Evolutionary conservation across 2,329 filamentous ascomycete genomes (phyloP).

Genomic region (Apiospora saccharicola): DNA sequence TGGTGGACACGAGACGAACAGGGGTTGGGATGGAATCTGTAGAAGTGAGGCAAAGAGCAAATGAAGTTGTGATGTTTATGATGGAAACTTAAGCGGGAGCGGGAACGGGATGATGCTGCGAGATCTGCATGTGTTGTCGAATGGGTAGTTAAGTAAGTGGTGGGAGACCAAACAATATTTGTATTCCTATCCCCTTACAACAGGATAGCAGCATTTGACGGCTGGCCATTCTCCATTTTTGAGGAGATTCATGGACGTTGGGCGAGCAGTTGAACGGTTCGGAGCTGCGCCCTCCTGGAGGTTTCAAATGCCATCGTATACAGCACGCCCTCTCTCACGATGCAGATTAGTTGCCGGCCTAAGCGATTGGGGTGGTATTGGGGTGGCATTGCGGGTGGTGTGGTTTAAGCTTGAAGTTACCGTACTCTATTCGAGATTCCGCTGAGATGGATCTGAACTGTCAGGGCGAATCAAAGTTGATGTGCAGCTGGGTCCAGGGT

Average conservation of each 20-base stretch:
- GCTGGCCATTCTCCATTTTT: background rate
- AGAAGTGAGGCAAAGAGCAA: background rate
- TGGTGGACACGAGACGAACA: background rate
- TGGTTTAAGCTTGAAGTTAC: slow-evolving; percentile 2
- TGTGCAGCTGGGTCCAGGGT: background rate
- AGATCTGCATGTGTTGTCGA: background rate
- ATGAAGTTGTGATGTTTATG: background rate
- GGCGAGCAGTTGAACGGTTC: background rate
- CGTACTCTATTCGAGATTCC: background rate
- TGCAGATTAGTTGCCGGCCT: background rate
- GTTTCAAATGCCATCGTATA: background rate
- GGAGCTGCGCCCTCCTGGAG: background rate
- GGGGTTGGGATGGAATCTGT: slow-evolving; percentile 1
- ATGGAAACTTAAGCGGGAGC: background rate
- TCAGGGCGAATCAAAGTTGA: slow-evolving; percentile 18
- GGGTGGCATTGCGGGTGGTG: background rate
- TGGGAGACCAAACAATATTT: background rate
- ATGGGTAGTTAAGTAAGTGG: background rate
- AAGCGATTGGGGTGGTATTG: slow-evolving; percentile 8
- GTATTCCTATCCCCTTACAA: background rate
- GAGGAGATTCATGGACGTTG: background rate
- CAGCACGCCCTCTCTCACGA: background rate
- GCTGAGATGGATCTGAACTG: background rate
- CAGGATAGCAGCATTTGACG: background rate
- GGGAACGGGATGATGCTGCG: background rate